Base-by-base conservation (phyloP, 2,329 filamentous ascomycete genomes). In the Trichoderma citrinoviride region DNA sequence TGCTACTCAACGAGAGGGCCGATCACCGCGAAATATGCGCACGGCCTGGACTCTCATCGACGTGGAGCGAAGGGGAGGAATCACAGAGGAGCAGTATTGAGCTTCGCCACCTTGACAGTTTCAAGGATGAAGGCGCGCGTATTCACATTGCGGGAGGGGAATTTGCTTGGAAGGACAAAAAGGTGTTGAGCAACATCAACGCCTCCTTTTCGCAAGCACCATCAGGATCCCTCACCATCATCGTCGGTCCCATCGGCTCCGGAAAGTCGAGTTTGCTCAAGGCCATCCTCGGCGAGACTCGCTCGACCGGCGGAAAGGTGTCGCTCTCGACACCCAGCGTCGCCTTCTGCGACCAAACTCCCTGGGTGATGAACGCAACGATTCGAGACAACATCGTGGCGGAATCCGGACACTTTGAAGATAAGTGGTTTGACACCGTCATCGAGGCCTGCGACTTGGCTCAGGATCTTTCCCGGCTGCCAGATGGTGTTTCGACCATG, bases 311-410 rank as follows among this genome's bases (percentile, higher is more conserved):
- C 1, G 75, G 75, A 0, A 49, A 58, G 0, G 66, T 77, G 8
- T 70, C 68, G 3, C 27, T 74, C 3, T 65, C 67, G 5, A 69
- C 71, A 0, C 44, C 69, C 1, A 69, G 70, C 21, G 65, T 76
- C 0, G 73, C 73, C 0, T 76, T 73, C 53, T 76, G 74, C 17
- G 71, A 71, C 3, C 73, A 76, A 60, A 73, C 71, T 2, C 70
- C 74, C 0, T 78, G 73, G 74, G 65, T 75, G 17, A 71, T 74
- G 65, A 78, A 78, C 23, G 74, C 70, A 0, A 73, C 72, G 0
- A 71, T 79, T 5, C 70, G 73, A 1, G 69, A 73, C 17, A 79
- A 78, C 40, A 76, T 80, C 7, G 62, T 76, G 5, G 77, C 73
- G 0, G 69, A 74, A 21, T 73, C 71, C 2, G 67, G 67, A 4